Evolutionary conservation across 2,329 filamentous ascomycete genomes (phyloP).

Genomic region (Calonectria montana): DNA sequence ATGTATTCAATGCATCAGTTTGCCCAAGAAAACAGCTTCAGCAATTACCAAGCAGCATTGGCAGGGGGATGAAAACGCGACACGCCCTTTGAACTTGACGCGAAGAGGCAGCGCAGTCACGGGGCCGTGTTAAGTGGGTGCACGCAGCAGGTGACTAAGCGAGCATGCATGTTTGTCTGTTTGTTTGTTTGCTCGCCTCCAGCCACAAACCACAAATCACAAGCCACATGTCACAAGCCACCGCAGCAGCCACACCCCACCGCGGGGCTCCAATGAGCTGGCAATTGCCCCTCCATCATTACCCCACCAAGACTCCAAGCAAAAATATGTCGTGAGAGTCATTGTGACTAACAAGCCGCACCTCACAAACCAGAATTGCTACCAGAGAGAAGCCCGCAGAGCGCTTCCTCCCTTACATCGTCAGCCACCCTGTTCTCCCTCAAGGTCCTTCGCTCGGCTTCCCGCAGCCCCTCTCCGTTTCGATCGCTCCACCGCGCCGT

Average conservation of each 20-base stretch:
- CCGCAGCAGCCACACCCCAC: not conserved
- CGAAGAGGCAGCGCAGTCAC: constrained; percentile 51
- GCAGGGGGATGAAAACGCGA: constrained; percentile 11
- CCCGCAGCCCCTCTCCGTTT: constrained; percentile 51
- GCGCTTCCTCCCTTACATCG: constrained; percentile 37
- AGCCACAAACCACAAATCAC: constrained; percentile 23
- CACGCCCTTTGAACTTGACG: constrained; percentile 39
- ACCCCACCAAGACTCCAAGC: constrained; percentile 34
- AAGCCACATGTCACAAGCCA: constrained; percentile 16
- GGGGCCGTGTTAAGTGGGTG: constrained; percentile 33
- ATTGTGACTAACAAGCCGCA: constrained; percentile 20
- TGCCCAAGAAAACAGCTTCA: constrained; percentile 20
- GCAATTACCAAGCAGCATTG: constrained; percentile 9
- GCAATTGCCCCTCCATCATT: constrained; percentile 35
- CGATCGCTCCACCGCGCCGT: constrained; percentile 39
- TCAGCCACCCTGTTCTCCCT: constrained; percentile 56
- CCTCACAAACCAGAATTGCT: not conserved
- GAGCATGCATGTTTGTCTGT: too few species aligned
- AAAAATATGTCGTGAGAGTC: constrained; percentile 32
- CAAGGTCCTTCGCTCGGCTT: constrained; percentile 47
- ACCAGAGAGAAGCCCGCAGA: constrained; percentile 36
- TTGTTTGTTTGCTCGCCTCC: not conserved
- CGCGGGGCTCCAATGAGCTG: constrained; percentile 14
- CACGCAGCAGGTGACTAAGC: not conserved
- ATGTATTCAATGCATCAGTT: constrained; percentile 15